Conservation (phyloP, 2,329 filamentous ascomycete genomes). For the Sphaerulina populicola region DNA sequence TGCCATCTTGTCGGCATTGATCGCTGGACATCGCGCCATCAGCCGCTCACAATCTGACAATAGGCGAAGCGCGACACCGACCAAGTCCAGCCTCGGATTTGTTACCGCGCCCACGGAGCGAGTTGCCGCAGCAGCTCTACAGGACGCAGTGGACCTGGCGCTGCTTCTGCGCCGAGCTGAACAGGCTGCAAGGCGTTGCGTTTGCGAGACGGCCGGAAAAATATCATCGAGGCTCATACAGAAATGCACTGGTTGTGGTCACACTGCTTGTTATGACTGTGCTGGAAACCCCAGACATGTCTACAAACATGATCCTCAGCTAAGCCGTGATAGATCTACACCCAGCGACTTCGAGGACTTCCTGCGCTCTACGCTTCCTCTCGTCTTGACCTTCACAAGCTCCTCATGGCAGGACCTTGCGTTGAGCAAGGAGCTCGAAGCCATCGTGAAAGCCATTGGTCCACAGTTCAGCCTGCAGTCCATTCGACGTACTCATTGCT, state of each 20-base stretch:
- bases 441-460: slow-evolving; percentile 23
- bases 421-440: not conserved
- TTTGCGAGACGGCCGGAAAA: slow-evolving; percentile 47
- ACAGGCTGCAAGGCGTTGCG: slow-evolving; percentile 35
- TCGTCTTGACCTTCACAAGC: slow-evolving; percentile 14
- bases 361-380: slow-evolving; percentile 18
- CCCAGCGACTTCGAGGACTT: slow-evolving; percentile 20
- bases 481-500: slow-evolving; percentile 30
- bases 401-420: not conserved
- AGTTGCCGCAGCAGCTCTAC: not conserved
- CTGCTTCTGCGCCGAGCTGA: slow-evolving; percentile 6
- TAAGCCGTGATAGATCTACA: slow-evolving; percentile 26
- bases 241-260: slow-evolving; percentile 45
- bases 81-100: not conserved
- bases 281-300: slow-evolving; percentile 47
- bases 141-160: not conserved
- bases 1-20: slow-evolving; percentile 52
- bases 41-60: not conserved
- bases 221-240: slow-evolving; percentile 38
- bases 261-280: slow-evolving; percentile 49
- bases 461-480: slow-evolving; percentile 32
- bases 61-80: not conserved
- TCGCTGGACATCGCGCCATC: slow-evolving; percentile 32
- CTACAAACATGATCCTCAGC: slow-evolving; percentile 28
- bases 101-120: not conserved